Evolutionary conservation across 2,329 filamentous ascomycete genomes (phyloP).

Genomic region (Verticillium albo-atrum): DNA sequence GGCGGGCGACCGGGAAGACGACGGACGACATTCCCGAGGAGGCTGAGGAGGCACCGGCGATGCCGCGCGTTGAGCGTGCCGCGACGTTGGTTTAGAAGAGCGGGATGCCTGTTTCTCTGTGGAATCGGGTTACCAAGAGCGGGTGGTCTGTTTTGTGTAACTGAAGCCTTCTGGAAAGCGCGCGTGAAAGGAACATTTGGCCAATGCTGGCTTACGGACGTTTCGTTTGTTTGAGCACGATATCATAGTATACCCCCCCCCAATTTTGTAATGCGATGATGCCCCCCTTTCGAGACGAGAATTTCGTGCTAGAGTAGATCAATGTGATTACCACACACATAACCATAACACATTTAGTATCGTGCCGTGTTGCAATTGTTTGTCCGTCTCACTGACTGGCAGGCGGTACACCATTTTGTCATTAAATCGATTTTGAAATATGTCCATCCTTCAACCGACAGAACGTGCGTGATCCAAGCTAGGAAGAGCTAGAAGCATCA

Average conservation of each 20-base stretch:
- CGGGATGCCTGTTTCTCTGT: no score
- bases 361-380: no score
- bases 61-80: neutral
- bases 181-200: neutral
- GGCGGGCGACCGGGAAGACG: neutral
- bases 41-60: neutral
- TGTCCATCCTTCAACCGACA: no score
- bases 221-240: neutral
- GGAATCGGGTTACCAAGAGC: no score
- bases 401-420: no score
- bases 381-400: no score
- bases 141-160: neutral
- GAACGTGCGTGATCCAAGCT: no score
- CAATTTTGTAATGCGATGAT: neutral
- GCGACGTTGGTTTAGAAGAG: neutral
- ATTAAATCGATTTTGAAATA: no score
- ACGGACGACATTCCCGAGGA: constrained; percentile 3
- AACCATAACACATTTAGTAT: no score
- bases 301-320: neutral
- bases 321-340: neutral
- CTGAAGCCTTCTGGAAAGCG: neutral
- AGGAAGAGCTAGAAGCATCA: no score
- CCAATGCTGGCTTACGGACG: neutral
- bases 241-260: neutral
- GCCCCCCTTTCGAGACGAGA: neutral